Base-by-base conservation (phyloP, 441 rosid genomes). In the Dalechampia spathulata region DNA sequence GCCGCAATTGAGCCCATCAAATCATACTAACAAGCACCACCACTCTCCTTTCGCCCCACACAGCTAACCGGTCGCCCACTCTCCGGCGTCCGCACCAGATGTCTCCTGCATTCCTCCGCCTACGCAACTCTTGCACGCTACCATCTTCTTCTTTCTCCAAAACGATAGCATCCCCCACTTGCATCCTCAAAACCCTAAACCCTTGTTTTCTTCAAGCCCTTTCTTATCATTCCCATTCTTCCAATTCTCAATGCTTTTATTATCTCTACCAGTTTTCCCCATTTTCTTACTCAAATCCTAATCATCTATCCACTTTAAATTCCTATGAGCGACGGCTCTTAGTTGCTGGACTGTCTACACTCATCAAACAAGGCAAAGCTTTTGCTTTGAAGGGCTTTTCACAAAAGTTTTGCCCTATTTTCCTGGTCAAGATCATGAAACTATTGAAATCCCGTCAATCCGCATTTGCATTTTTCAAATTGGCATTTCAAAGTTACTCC, bases 381-480 rank as follows among this genome's bases (percentile, higher is more conserved):
- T 55, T 51, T 26, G 14, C 65, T 1, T 64, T 81, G 64, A 63
- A 50, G 41, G 72, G 55, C 6, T 70, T 83, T 55, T 63, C 77
- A 14, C 30, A 1, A 2, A 65, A 66, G 0, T 75, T 77, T 59
- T 75, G 83, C 46, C 94, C 94, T 0, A 37, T 14, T 41, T 39
- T 66, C 14, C 51, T 86, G 5, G 84, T 67, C 15, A 61, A 72
- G 53, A 65, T 78, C 55, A 76, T 86, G 86, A 68, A 64, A 58
- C 26, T 67, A 15, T 62, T 86, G 19, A 64, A 61, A 28, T 54
- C 67, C 49, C 75, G 86, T 42, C 72, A 76, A 39, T 63, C 78
- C 0, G 83, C 87, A 12, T 77, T 74, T 60, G 84, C 87, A 14
- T 79, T 86, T 70, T 83, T 86, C 65, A 86, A 79, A 62, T 60